Conservation (phyloP, 2,329 filamentous ascomycete genomes). For the Alternaria consortialis region DNA sequence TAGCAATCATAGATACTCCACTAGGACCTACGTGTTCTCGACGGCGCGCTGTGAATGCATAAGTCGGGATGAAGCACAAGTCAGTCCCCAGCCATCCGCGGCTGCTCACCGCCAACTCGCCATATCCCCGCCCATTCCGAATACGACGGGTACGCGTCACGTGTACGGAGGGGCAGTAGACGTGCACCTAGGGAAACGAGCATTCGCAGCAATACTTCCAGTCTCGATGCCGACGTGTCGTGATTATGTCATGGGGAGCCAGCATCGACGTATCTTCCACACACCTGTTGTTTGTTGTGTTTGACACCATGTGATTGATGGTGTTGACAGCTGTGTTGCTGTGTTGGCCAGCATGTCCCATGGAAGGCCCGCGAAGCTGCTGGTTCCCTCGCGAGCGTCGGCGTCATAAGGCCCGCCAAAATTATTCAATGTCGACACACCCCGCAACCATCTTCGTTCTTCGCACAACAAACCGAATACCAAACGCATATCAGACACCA, state of each 20-base stretch:
- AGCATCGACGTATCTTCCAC: neutral
- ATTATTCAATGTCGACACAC: conserved; percentile 27
- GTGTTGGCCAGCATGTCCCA: conserved; percentile 20
- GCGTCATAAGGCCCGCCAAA: conserved; percentile 38
- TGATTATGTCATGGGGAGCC: neutral
- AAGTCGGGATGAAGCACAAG: conserved; percentile 17
- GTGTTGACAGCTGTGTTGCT: conserved; percentile 19
- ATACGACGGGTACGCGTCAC: conserved; percentile 21
- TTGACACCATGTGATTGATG: conserved; percentile 6
- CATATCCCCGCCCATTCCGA: conserved; percentile 13
- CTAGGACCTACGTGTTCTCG: conserved; percentile 35
- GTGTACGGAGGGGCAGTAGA: conserved; percentile 46
- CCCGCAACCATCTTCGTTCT: conserved; percentile 6
- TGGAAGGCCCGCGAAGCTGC: conserved; percentile 36
- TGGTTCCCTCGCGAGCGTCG: conserved; percentile 30
- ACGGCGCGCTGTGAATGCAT: conserved; percentile 29
- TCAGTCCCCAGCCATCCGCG: conserved; percentile 43
- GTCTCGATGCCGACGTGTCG: neutral
- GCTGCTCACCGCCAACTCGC: conserved; percentile 48
- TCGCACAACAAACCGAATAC: conserved; percentile 14
- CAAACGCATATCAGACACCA: conserved; percentile 32
- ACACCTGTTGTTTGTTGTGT: neutral
- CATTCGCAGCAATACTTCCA: neutral
- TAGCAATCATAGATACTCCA: conserved; percentile 20
- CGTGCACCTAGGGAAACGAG: conserved; percentile 11